Base-by-base conservation (phyloP, 2,329 filamentous ascomycete genomes). In the Arthroderma sp. region DNA sequence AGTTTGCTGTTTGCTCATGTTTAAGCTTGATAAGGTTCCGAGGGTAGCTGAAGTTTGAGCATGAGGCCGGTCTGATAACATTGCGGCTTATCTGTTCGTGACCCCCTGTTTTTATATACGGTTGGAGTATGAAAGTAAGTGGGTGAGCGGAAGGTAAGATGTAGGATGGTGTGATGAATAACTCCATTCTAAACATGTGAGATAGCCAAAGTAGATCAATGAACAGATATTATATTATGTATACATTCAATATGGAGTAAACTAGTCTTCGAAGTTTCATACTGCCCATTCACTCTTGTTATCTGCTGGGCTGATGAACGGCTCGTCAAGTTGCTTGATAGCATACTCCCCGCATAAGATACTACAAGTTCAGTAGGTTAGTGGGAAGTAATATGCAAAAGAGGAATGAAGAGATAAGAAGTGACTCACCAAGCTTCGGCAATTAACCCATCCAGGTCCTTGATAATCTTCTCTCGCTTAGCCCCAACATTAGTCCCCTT, bases 341-440 rank as follows among this genome's bases (percentile, higher is more conserved):
- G 91, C 93, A 73, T 94, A 83, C 63, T 98, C 93, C 68, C 90
- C 91, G 71, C 93, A 98, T 19, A 98, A 76, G 56, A 97, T 90
- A 77, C 91, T 93, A 58, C 35, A n/a, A n/a, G 31, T 6, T 11
- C n/a, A 33, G 41, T 11, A n/a, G 31, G n/a, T 13, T 55, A 58
- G 21, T 44, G 53, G 21, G n/a, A 55, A n/a, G n/a, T n/a, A n/a
- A 28, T 47, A 15, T 39, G 31, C 8, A 60, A 15, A 49, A 35
- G n/a, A n/a, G n/a, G n/a, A 17, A 51, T n/a, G 41, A 53, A 43
- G 17, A 9, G 39, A 53, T 56, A 53, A 35, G 57, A 33, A 56
- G 54, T 13, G 21, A 77, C 79, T 74, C 73, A 94, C 88, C 91
- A 98, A 68, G 88, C 84, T 59, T 87, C 87, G 47, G 90, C 93